These are phyloP conservation scores for Pisolithus sp. DNA, from an alignment of 768 basidiomycete genomes.

Conservation along the genomic window DNA sequence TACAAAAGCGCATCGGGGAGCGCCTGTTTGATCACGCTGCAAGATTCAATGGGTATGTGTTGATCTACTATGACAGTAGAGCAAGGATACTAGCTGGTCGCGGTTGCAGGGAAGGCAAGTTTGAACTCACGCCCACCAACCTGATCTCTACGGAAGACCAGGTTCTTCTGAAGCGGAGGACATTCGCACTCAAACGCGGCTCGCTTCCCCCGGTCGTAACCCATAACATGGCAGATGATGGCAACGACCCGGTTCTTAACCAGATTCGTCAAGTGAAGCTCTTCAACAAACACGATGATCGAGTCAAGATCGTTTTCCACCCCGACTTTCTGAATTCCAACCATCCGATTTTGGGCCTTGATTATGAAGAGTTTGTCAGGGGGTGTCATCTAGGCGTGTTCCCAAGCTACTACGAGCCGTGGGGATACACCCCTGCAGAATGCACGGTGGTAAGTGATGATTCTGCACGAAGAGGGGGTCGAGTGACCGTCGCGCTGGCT, in stretches of 20 bases:
- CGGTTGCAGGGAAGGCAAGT: constrained; percentile 56
- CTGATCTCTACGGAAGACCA: constrained; percentile 90
- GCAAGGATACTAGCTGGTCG: not conserved
- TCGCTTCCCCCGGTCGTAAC: constrained; percentile 95
- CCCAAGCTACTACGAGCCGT: constrained; percentile 95
- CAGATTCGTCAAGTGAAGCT: constrained; percentile 91
- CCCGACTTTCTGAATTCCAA: constrained; percentile 97
- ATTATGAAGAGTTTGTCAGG: constrained; percentile 98
- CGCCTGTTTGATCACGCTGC: constrained; percentile 93
- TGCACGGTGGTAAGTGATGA: constrained; percentile 83
- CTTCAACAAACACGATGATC: constrained; percentile 82
- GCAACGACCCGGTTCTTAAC: constrained; percentile 86
- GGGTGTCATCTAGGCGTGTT: constrained; percentile 98
- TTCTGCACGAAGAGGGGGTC: not conserved
- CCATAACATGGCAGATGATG: constrained; percentile 97
- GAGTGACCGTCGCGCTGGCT: constrained; percentile 8
- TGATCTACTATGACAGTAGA: not conserved
- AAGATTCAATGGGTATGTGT: constrained; percentile 76
- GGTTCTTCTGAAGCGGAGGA: constrained; percentile 89
- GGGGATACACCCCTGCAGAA: constrained; percentile 96
- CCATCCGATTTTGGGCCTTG: constrained; percentile 93
- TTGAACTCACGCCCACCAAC: constrained; percentile 64
- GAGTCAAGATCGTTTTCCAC: constrained; percentile 97
- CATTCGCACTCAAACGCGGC: constrained; percentile 93
- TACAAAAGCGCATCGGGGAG: constrained; percentile 88